phyloP scores from a whole-genome alignment of 768 basidiomycete genomes.

The Roridomyces roridus region DNA sequence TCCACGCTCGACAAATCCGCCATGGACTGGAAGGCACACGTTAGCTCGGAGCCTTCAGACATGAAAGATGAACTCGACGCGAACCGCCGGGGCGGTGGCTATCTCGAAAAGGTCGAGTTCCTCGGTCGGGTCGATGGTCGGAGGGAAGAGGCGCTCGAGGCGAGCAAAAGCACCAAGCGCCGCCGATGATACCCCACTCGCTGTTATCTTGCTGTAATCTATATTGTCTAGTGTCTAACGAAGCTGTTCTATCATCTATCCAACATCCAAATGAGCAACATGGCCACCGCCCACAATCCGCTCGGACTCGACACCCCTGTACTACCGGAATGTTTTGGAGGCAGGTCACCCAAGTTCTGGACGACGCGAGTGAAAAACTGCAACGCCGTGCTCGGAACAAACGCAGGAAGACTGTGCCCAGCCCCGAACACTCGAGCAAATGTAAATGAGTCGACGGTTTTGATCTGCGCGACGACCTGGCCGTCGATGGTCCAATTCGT shows the following conservation, averaged over 20 bases:
- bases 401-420: slow-evolving; percentile 45
- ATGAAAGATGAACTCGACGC: slow-evolving; percentile 77
- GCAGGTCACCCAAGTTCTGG: no score
- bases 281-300: no score
- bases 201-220: no score
- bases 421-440: slow-evolving; percentile 48
- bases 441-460: slow-evolving; percentile 53
- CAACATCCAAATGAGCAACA: no score
- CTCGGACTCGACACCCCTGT: no score
- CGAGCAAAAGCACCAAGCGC: slow-evolving; percentile 62
- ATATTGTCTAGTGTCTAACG: no score
- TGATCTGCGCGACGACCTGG: slow-evolving; percentile 43
- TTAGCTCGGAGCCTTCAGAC: slow-evolving; percentile 48
- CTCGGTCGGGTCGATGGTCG: slow-evolving; percentile 76
- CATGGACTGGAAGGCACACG: slow-evolving; percentile 83
- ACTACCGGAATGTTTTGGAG: no score
- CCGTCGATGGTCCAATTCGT: slow-evolving; percentile 41
- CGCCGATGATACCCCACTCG: slow-evolving; percentile 30
- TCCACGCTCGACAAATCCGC: slow-evolving; percentile 86
- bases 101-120: slow-evolving; percentile 87
- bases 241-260: no score
- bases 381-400: slow-evolving; percentile 14
- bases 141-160: slow-evolving; percentile 68
- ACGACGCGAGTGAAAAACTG: slow-evolving; percentile 12
- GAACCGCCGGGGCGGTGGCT: slow-evolving; percentile 77